Evolutionary conservation across 2,329 filamentous ascomycete species (phyloP).

Genomic region (Leptographium procerum): DNA sequence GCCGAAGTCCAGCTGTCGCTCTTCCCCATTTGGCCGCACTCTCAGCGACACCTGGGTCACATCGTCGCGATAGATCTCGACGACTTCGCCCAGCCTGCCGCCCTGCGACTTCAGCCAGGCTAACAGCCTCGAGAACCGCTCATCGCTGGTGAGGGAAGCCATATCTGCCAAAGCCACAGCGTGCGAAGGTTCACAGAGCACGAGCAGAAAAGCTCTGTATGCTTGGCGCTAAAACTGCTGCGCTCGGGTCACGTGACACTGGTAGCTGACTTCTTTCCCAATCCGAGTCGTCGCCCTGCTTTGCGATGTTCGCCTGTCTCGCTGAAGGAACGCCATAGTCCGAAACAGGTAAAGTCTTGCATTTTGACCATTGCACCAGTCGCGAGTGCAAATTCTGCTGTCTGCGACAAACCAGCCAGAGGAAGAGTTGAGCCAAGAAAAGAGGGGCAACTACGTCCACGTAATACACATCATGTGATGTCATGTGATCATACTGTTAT

Average conservation of each 20-base stretch:
- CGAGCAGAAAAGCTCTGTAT: too few species aligned
- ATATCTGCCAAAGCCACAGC: background rate
- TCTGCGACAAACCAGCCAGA: background rate
- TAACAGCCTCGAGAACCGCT: conserved; percentile 26
- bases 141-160: conserved; percentile 8
- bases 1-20: conserved; percentile 17
- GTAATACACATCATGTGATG: background rate
- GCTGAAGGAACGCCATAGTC: too few species aligned
- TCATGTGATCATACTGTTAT: background rate
- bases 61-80: conserved; percentile 41
- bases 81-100: conserved; percentile 34
- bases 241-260: too few species aligned
- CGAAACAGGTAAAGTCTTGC: too few species aligned
- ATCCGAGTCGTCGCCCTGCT: too few species aligned
- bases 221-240: too few species aligned
- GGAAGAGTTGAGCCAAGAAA: background rate
- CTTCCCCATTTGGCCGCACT: conserved; percentile 21
- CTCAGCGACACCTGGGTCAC: conserved; percentile 43
- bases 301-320: too few species aligned
- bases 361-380: too few species aligned
- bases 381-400: background rate
- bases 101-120: conserved; percentile 36
- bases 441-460: background rate
- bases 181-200: too few species aligned
- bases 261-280: too few species aligned